Base-by-base conservation (phyloP, 2,329 filamentous ascomycete genomes). In the Penicillium frequentans region DNA sequence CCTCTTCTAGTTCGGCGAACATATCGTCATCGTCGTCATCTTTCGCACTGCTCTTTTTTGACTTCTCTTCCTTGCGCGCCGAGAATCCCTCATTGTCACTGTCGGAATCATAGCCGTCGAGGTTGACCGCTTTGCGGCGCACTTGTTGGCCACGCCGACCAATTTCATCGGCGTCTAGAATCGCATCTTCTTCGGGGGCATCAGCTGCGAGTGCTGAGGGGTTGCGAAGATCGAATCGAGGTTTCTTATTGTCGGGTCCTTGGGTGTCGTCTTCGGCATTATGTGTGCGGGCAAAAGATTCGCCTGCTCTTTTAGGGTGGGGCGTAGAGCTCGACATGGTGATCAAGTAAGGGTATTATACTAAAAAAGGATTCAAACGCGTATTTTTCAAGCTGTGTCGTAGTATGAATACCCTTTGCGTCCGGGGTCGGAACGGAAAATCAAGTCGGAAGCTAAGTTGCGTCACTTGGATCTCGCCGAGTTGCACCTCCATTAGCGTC, bases 101-200 rank as follows among this genome's bases (percentile, higher is more conserved):
- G 75, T 99, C 95, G 10, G 90, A 95, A 66, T 98, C 93, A 77
- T 98, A 99, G 50, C 95, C 95, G 70, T 98, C 95, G 42, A 99
- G 86, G 69, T 98, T 97, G 54, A 99, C 90, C 0, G 93, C 95
- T 64, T 93, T 93, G 61, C 95, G 90, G 74, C 96, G 96, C 0
- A 91, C 90, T 42, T 86, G 84, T 31, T 85, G 83, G 1, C 85
- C 85, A 19, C 86, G 82, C 52, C 83, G 84, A 16, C 93, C 92
- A 63, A 98, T 97, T 39, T 97, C 93, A 70, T 98, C 95, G 23
- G 93, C 91, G 50, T 96, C 91, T 9, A 99, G 84, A 27, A 93
- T 84, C 0, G 86, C 85, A 62, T 89, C 89, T 45, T 90, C 86
- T 61, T 90, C 89, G 2, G 84, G 84, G 2, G 86, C 89, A 71